Evolutionary conservation across 2,329 filamentous ascomycete genomes (phyloP).

Genomic region (Dothideomycetes sp.): DNA sequence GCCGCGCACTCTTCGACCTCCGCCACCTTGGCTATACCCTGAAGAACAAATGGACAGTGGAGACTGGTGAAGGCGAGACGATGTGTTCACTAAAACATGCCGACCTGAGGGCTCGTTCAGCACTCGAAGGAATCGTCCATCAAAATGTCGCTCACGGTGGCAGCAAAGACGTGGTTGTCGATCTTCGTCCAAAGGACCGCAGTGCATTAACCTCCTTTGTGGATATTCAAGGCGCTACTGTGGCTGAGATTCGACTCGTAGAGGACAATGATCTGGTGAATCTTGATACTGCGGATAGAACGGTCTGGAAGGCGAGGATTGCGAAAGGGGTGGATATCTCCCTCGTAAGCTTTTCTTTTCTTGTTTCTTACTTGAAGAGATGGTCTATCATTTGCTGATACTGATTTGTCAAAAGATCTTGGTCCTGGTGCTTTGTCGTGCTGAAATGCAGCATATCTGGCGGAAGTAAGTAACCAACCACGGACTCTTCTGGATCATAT

Average conservation of each 20-base stretch:
- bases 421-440: conserved; percentile 1
- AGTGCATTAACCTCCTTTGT: not conserved
- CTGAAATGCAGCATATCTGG: conserved; percentile 4
- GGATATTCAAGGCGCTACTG: not conserved
- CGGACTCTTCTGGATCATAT: too few species aligned
- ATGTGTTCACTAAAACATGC: conserved; percentile 1
- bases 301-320: conserved; percentile 1
- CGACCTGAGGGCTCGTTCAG: not conserved
- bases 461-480: too few species aligned
- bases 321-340: not conserved
- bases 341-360: not conserved
- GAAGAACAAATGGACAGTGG: conserved; percentile 2
- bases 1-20: not conserved
- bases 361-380: not conserved
- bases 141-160: not conserved
- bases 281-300: not conserved
- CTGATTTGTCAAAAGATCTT: not conserved
- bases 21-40: conserved; percentile 2
- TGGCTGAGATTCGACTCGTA: not conserved
- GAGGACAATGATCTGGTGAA: not conserved
- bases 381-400: not conserved
- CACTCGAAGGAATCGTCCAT: conserved; percentile 1
- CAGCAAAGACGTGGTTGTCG: not conserved
- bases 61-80: not conserved
- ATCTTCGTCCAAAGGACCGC: not conserved